A percentile compares a stretch with the other conserved stretches of the same genome.
phyloP scores from a whole-genome alignment of 164 flowering plant species.

The Saururus chinensis region DNA sequence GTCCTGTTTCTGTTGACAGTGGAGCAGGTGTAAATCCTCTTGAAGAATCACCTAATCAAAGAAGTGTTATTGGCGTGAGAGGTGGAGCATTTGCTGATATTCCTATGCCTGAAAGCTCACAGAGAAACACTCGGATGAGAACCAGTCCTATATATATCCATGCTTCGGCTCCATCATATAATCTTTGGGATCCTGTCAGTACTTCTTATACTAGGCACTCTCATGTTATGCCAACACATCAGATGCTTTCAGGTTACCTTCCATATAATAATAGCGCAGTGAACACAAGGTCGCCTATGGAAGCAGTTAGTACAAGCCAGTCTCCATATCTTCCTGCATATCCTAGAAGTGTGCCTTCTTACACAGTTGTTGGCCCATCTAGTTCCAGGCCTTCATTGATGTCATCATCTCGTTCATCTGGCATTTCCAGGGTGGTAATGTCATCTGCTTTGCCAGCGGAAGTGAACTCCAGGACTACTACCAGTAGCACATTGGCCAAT shows the following conservation, averaged over 20 bases:
- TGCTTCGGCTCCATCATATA: background rate
- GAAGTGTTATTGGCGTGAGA: slow-evolving; percentile 26
- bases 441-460: background rate
- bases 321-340: background rate
- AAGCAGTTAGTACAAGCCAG: background rate
- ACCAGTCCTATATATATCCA: background rate
- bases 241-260: background rate
- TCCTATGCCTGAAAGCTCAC: background rate
- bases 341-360: background rate
- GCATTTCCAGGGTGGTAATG: background rate
- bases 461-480: background rate
- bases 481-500: background rate
- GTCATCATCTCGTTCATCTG: background rate
- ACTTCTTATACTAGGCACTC: background rate
- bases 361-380: background rate
- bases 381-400: background rate
- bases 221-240: background rate
- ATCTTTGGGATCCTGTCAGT: background rate
- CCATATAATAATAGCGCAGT: background rate
- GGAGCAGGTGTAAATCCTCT: slow-evolving; percentile 9
- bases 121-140: background rate
- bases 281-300: background rate
- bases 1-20: slow-evolving; percentile 18
- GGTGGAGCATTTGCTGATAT: background rate
- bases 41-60: slow-evolving; percentile 24